These are phyloP conservation scores for Solanum appendiculatum DNA, from an alignment of 257 asterid species.

Conservation along the genomic window DNA sequence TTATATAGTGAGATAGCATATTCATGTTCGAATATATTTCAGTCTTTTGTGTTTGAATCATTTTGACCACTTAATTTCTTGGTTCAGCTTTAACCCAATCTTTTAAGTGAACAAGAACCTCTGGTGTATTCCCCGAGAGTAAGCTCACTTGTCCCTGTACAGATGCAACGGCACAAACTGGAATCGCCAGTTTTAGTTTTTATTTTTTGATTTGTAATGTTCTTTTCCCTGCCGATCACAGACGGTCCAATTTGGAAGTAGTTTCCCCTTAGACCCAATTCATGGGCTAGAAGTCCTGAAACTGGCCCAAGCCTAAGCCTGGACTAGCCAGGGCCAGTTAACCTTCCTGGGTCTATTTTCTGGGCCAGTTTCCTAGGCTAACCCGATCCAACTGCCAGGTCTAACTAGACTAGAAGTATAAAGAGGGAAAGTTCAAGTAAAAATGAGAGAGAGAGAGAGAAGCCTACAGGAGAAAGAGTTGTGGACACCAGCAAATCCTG, in stretches of 20 bases:
- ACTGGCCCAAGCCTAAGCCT: not conserved
- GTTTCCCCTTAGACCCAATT: not conserved
- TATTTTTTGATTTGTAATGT: not conserved
- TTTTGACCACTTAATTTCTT: not conserved
- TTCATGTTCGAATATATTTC: not conserved
- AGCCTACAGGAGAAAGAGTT: conserved; percentile 80
- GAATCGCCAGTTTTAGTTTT: not conserved
- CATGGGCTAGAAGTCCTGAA: not conserved
- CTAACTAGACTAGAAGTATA: not conserved
- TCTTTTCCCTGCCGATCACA: not conserved
- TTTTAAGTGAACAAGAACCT: not conserved
- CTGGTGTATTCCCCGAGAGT: not conserved
- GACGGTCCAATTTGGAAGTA: not conserved
- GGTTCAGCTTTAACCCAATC: not conserved
- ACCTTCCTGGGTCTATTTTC: not conserved
- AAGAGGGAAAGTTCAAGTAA: not conserved
- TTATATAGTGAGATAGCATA: not conserved
- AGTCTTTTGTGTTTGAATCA: not conserved
- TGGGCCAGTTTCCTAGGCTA: not conserved
- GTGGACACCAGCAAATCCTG: conserved; percentile 95
- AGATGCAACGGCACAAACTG: not conserved
- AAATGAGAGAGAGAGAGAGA: conserved; percentile 11
- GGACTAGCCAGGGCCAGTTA: not conserved
- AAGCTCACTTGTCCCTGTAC: not conserved
- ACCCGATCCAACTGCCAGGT: not conserved